Conservation (phyloP, 805 yeast genomes). For the Scheffersomyces coipomensis region DNA sequence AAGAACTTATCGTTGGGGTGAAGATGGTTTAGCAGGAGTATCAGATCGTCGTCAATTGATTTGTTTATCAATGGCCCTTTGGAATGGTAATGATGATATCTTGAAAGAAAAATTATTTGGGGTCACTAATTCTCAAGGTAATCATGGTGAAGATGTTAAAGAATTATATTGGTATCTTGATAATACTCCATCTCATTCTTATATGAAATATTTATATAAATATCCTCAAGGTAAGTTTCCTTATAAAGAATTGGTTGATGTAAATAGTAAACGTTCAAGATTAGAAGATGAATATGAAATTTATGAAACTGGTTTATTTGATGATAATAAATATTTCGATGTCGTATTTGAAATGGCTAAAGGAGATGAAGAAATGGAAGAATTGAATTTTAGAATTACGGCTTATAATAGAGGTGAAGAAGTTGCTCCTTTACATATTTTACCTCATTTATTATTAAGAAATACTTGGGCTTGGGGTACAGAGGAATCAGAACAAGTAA, state of each 20-base stretch:
- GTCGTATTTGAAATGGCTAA: constrained; percentile 89
- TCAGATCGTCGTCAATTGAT: constrained; percentile 78
- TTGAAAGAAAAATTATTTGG: constrained; percentile 87
- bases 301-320: constrained; percentile 74
- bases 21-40: constrained; percentile 90
- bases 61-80: constrained; percentile 77
- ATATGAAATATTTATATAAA: constrained; percentile 87
- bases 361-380: constrained; percentile 71
- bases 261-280: constrained; percentile 64
- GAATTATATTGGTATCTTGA: constrained; percentile 82
- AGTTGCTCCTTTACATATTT: constrained; percentile 83
- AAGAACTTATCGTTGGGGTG: constrained; percentile 91
- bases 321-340: constrained; percentile 79
- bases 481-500: constrained; percentile 41
- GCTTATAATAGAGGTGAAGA: constrained; percentile 82
- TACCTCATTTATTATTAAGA: constrained; percentile 82
- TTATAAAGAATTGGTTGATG: constrained; percentile 67
- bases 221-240: constrained; percentile 89
- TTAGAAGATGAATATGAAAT: constrained; percentile 76
- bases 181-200: constrained; percentile 90
- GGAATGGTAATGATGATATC: constrained; percentile 87
- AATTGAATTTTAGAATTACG: constrained; percentile 76
- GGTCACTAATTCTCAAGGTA: constrained; percentile 88
- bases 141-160: constrained; percentile 95
- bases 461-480: constrained; percentile 94